Base-by-base conservation (phyloP, 352 stramenopile species). In the Thalassiosira mediterranea region DNA sequence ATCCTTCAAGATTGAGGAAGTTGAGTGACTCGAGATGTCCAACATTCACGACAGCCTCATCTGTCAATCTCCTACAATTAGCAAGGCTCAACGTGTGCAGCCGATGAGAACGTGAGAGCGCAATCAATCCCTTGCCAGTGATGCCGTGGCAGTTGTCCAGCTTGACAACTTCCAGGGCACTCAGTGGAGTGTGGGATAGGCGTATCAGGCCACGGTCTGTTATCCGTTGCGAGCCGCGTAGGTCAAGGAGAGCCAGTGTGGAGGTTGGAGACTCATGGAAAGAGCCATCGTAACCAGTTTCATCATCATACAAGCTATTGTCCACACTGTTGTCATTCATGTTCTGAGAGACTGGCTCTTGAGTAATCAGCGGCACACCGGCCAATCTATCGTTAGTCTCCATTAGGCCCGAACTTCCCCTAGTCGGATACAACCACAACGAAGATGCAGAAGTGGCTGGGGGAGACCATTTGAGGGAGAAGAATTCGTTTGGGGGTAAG, bases 11-110 rank as follows among this genome's bases (percentile, higher is more conserved):
- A 31, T 77, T 84, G 10, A 93, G 47, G 0, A 72, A 62, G 40
- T 74, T 59, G 13, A 93, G 25, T 44, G 29, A 32, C 17, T 48
- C 56, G 28, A 91, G 72, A 81, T 90, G 76, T 11, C 79, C 88
- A 40, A 93, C 77, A 59, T 89, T 89, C 8, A 90, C 72, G 23
- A 93, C 73, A 26, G 84, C 84, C 71, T 90, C 83, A 52, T 93
- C 87, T 0, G 73, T 89, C 32, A 93, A 52, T 4, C 87, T 59
- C 40, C 87, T 71, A 60, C 87, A 93, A 60, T 93, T 90, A 0
- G 79, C 66, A 1, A 93, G 57, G 2, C 75, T 84, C 13, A 93
- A 40, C 7, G 87, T 90, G 31, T 88, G 79, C 23, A 93, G 59
- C 15, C 49, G 65, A 49, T 63, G 37, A 26, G 84, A 92, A 8